Base-by-base conservation (phyloP, 2,329 filamentous ascomycete genomes). In the Neocucurbitaria cava region DNA sequence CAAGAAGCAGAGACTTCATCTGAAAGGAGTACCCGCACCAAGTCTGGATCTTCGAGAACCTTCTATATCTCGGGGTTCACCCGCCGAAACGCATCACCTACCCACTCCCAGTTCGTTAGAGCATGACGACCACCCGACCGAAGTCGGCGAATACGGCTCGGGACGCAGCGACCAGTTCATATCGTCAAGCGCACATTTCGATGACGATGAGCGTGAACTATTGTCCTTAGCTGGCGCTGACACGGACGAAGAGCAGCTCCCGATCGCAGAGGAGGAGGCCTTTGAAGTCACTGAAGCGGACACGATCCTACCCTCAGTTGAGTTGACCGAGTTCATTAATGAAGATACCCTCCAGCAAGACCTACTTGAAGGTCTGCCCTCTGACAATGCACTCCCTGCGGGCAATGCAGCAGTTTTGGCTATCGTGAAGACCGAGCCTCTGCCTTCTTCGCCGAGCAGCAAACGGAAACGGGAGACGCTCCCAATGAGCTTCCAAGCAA, bases 81-180 rank as follows among this genome's bases (percentile, higher is more conserved):
- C 56, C 0, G 45, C 44, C 18, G 43, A 35, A 21, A 44, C 54
- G 33, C 61, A 61, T 13, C 69, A 69, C 46, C 54, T 74, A 11
- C 70, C 68, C 4, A 74, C 71, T 15, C 71, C 71, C 3, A 69
- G 55, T 39, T 71, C 69, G 9, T 54, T 65, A 3, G 58, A 61
- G 33, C 57, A 69, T 4, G 54, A 59, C 9, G 56, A 65, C 0
- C 31, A 18, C n/a, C 39, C 48, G 2, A 40, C 36, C 1, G 5
- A 20, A 5, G 31, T 43, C 6, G 21, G 49, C 8, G 35, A 45
- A 23, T 28, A 30, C 17, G 36, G 13, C 9, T 13, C 26, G 13
- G 26, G 10, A 17, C 0, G 7, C 1, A 5, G 21, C 11, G 31
- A 42, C 3, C 30, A 55, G 10, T 23, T 41, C 2, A 33, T 61